These are phyloP conservation scores for Paralagenidium karlingii DNA, from an alignment of 352 stramenopile species.

Conservation along the genomic window DNA sequence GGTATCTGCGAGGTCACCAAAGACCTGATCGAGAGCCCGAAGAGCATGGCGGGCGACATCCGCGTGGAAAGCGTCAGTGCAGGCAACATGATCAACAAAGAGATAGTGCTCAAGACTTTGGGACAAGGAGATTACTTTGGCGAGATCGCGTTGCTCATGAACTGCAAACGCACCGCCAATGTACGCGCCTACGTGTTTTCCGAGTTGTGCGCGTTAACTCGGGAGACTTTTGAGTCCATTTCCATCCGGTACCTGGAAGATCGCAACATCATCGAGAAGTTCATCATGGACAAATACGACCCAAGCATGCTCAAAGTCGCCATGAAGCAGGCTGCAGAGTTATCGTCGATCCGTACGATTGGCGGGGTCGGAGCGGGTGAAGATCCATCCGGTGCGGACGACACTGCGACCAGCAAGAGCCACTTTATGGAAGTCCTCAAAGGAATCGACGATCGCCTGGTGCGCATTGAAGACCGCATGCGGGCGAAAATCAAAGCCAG, in stretches of 20 bases:
- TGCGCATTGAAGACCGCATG: constrained; percentile 32
- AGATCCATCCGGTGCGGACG: not conserved
- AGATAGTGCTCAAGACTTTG: constrained; percentile 55
- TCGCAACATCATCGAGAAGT: constrained; percentile 67
- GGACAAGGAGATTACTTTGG: constrained; percentile 71
- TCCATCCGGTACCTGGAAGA: constrained; percentile 65
- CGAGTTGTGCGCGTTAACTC: constrained; percentile 59
- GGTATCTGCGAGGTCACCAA: constrained; percentile 73
- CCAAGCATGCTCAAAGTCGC: constrained; percentile 53
- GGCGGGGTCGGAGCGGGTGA: constrained; percentile 3
- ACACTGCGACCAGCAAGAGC: not conserved
- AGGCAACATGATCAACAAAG: constrained; percentile 13
- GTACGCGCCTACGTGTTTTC: constrained; percentile 59
- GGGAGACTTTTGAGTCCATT: constrained; percentile 66
- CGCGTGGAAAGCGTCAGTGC: not conserved
- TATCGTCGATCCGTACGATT: constrained; percentile 31
- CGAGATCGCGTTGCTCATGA: constrained; percentile 71
- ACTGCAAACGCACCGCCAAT: constrained; percentile 74
- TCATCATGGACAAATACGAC: constrained; percentile 81
- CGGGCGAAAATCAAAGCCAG: too few species aligned
- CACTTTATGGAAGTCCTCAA: constrained; percentile 22
- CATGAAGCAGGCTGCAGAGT: constrained; percentile 61
- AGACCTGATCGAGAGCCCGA: constrained; percentile 14
- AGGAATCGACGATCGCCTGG: constrained; percentile 36
- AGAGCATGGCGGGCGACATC: not conserved